Conservation (phyloP, 2,329 filamentous ascomycete species). For the Alternaria incomplexa region DNA sequence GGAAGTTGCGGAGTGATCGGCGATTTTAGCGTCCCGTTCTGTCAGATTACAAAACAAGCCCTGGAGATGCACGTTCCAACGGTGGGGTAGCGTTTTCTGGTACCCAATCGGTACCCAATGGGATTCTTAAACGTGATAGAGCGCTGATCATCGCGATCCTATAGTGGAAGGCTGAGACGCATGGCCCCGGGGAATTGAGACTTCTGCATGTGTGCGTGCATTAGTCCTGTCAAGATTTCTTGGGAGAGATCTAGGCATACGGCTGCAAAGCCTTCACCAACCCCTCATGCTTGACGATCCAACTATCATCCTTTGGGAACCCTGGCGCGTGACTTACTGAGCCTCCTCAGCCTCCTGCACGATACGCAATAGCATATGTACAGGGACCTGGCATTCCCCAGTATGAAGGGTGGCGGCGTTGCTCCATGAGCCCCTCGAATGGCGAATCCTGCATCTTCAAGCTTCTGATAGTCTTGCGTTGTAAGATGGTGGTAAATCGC, state of each 20-base stretch:
- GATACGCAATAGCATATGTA: conserved; percentile 58
- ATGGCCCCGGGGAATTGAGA: background rate
- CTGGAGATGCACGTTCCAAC: background rate
- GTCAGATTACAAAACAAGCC: background rate
- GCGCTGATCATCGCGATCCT: background rate
- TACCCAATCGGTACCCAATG: background rate
- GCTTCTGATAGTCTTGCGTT: conserved; percentile 58
- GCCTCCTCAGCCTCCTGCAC: conserved; percentile 62
- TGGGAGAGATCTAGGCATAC: background rate
- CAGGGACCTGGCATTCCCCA: conserved; percentile 57
- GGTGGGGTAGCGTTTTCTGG: background rate
- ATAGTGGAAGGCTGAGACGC: background rate
- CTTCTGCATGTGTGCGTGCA: background rate
- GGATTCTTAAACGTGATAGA: background rate
- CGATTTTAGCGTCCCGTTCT: background rate
- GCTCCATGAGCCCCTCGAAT: conserved; percentile 59
- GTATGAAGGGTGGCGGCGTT: conserved; percentile 65
- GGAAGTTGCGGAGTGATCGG: background rate
- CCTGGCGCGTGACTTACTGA: conserved; percentile 40
- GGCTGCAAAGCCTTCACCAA: conserved; percentile 23
- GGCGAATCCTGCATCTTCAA: conserved; percentile 60
- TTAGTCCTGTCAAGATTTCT: background rate
- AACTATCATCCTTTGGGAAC: conserved; percentile 28
- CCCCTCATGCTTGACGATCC: conserved; percentile 31
- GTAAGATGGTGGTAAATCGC: conserved; percentile 51